phyloP scores from a whole-genome alignment of 2,329 filamentous ascomycete species.

The Trichoderma citrinoviride region DNA sequence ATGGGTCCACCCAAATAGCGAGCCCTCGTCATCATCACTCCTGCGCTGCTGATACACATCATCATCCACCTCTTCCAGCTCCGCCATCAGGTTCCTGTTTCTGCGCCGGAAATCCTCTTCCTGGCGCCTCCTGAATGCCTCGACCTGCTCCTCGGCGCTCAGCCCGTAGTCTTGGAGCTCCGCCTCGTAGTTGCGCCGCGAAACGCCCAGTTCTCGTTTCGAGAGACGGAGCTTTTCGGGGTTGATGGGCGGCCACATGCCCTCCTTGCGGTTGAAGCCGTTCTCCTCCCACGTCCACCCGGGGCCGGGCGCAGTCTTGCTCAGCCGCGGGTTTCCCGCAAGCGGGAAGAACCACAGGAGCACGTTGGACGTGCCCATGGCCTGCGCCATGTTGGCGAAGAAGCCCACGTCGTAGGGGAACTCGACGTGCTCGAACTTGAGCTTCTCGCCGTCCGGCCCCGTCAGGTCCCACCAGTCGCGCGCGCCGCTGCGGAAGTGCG shows the following conservation, averaged over 20 bases:
- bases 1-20: slow-evolving; percentile 63
- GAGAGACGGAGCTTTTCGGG: slow-evolving; percentile 57
- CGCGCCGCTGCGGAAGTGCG: slow-evolving; percentile 49
- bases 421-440: slow-evolving; percentile 63
- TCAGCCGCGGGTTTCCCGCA: slow-evolving; percentile 48
- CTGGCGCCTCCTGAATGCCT: slow-evolving; percentile 51
- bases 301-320: slow-evolving; percentile 37
- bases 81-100: slow-evolving; percentile 42
- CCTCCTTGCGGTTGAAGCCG: slow-evolving; percentile 65
- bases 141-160: slow-evolving; percentile 45
- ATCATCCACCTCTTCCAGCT: slow-evolving; percentile 53
- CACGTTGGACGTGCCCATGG: slow-evolving; percentile 68
- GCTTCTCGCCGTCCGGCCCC: slow-evolving; percentile 37
- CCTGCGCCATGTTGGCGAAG: slow-evolving; percentile 69
- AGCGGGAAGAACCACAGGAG: slow-evolving; percentile 70
- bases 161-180: slow-evolving; percentile 37
- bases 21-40: slow-evolving; percentile 47
- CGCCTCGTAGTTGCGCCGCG: slow-evolving; percentile 35
- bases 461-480: slow-evolving; percentile 45
- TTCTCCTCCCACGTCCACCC: slow-evolving; percentile 71
- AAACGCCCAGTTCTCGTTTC: slow-evolving; percentile 40
- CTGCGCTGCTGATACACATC: slow-evolving; percentile 51
- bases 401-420: slow-evolving; percentile 81
- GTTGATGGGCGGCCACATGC: slow-evolving; percentile 62
- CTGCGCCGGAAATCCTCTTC: slow-evolving; percentile 44